Percentiles rank a stretch among this genome's conserved stretches.
Conservation (phyloP, 345 rosid species). For the Eucalyptus tenuipes region DNA sequence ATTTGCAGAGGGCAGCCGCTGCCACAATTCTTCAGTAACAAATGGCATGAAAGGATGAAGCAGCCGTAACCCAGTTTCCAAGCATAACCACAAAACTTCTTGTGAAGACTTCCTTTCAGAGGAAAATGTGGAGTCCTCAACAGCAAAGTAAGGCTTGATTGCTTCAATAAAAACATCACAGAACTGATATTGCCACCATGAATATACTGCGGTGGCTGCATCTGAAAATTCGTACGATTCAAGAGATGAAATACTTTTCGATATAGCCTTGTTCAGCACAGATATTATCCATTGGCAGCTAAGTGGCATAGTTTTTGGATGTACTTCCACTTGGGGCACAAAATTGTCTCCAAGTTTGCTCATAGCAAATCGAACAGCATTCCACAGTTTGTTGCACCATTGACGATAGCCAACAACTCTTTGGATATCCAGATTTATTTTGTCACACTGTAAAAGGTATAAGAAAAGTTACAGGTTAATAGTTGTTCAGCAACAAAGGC, state of each 20-base stretch:
- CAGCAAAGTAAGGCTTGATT: slow-evolving; percentile 70
- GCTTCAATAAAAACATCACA: slow-evolving; percentile 92
- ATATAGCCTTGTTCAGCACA: slow-evolving; percentile 58
- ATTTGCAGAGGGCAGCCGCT: slow-evolving; percentile 56
- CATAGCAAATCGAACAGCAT: slow-evolving; percentile 95
- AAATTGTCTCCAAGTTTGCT: slow-evolving; percentile 68
- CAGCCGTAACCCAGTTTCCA: slow-evolving; percentile 76
- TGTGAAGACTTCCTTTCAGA: slow-evolving; percentile 54
- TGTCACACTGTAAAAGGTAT: slow-evolving; percentile 57
- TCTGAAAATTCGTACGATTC: slow-evolving; percentile 69
- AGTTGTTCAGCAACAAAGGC: background rate
- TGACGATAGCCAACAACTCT: slow-evolving; percentile 96
- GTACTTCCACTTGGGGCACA: slow-evolving; percentile 30
- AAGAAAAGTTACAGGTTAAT: background rate
- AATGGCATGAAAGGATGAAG: slow-evolving; percentile 98
- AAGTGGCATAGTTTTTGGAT: slow-evolving; percentile 45
- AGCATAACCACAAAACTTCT: slow-evolving; percentile 64
- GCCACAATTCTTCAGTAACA: slow-evolving; percentile 96
- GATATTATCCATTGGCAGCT: slow-evolving; percentile 92
- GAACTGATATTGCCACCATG: slow-evolving; percentile 98
- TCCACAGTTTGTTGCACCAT: slow-evolving; percentile 98
- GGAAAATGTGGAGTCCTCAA: slow-evolving; percentile 36
- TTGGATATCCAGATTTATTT: slow-evolving; percentile 87
- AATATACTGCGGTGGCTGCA: slow-evolving; percentile 64
- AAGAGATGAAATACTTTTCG: slow-evolving; percentile 42